Percentiles rank a stretch among this genome's conserved stretches.
Conservation (phyloP, 306 rosid genomes). For the Begonia masoniana region DNA sequence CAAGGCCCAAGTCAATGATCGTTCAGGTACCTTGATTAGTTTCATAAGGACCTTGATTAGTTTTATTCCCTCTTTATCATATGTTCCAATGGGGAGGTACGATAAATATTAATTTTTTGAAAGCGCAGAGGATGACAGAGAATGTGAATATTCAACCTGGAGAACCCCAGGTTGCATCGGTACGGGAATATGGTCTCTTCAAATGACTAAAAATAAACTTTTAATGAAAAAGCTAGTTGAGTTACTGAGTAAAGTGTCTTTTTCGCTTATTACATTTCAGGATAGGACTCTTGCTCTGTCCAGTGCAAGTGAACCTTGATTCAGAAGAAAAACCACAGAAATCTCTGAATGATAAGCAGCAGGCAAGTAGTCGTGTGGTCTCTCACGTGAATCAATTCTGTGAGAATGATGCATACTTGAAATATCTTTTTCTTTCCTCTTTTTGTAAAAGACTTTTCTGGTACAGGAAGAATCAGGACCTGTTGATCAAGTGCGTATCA, state of each 20-base stretch:
- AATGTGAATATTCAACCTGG: constrained; percentile 75
- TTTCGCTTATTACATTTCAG: constrained; percentile 25
- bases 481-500: constrained; percentile 73
- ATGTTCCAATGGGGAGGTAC: constrained; percentile 5
- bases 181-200: constrained; percentile 18
- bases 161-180: constrained; percentile 47
- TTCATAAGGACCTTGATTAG: too few relatives aligned
- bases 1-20: constrained; percentile 70
- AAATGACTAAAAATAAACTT: neutral
- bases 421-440: constrained; percentile 4
- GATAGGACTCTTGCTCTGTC: constrained; percentile 68
- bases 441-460: constrained; percentile 18
- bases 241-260: too few relatives aligned
- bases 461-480: constrained; percentile 93
- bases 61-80: too few relatives aligned
- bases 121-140: constrained; percentile 78
- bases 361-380: constrained; percentile 40
- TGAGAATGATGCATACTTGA: constrained; percentile 9
- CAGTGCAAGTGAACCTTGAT: constrained; percentile 79
- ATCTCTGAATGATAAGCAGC: constrained; percentile 96
- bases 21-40: constrained; percentile 44
- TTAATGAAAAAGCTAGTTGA: too few relatives aligned
- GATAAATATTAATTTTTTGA: constrained; percentile 4
- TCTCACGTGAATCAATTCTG: neutral
- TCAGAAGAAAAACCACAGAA: constrained; percentile 98